These are phyloP conservation scores for Podaxis sp. DNA, from an alignment of 768 basidiomycete species.

Conservation along the genomic window DNA sequence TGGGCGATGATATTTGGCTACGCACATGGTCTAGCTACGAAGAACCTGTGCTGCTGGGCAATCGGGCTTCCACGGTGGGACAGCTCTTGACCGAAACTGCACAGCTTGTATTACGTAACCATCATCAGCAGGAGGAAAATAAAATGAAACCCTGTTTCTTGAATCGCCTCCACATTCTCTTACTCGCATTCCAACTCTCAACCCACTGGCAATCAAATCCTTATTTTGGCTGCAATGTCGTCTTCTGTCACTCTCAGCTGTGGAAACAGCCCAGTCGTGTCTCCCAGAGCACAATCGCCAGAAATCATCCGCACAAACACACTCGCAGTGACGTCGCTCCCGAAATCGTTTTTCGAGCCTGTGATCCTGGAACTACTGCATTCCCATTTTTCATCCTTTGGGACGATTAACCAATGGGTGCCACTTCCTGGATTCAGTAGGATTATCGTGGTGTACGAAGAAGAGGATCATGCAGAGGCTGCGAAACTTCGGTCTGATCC, in stretches of 20 bases:
- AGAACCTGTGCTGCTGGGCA: neutral
- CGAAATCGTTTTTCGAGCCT: slow-evolving; percentile 73
- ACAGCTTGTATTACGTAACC: slow-evolving; percentile 9
- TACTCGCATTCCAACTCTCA: neutral
- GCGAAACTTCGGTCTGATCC: slow-evolving; percentile 68
- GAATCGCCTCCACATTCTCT: neutral
- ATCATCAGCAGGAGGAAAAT: neutral
- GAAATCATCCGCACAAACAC: slow-evolving; percentile 62
- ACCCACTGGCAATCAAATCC: neutral
- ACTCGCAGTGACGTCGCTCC: slow-evolving; percentile 74
- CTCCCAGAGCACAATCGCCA: slow-evolving; percentile 18
- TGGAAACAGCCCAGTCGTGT: slow-evolving; percentile 12
- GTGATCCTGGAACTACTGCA: slow-evolving; percentile 60
- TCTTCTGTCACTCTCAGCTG: slow-evolving; percentile 10
- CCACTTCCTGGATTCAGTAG: slow-evolving; percentile 79
- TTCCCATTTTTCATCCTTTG: slow-evolving; percentile 71
- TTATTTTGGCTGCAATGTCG: neutral
- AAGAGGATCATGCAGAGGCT: slow-evolving; percentile 56
- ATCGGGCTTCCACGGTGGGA: neutral
- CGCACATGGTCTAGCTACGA: neutral
- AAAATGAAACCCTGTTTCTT: neutral
- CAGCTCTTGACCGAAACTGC: neutral
- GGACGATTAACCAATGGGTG: slow-evolving; percentile 87
- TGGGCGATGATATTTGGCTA: neutral
- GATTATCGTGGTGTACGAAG: slow-evolving; percentile 75